These are phyloP conservation scores for Globisporangium carolinianum DNA, from an alignment of 352 stramenopile genomes.

Conservation along the genomic window DNA sequence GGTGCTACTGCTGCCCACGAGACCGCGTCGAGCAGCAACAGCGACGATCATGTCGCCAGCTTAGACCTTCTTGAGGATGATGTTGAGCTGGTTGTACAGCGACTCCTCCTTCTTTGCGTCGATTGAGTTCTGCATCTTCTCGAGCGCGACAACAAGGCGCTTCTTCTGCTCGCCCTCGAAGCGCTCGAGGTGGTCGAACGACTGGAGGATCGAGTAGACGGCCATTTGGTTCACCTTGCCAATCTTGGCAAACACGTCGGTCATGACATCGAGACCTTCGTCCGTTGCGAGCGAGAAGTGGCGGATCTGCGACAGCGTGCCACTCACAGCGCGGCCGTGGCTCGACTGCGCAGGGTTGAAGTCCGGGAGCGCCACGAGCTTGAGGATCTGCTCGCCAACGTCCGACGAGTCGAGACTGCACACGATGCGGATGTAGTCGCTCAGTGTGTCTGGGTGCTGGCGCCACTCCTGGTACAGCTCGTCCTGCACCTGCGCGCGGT, in stretches of 20 bases:
- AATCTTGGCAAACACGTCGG: constrained; percentile 64
- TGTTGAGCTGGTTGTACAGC: constrained; percentile 78
- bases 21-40: too few species aligned
- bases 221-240: constrained; percentile 85
- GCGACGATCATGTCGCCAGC: too few species aligned
- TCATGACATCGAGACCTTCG: constrained; percentile 67
- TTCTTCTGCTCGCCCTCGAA: constrained; percentile 55
- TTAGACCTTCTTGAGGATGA: constrained; percentile 80
- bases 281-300: constrained; percentile 69
- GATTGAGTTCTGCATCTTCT: constrained; percentile 60
- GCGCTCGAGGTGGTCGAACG: constrained; percentile 70
- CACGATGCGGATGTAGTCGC: constrained; percentile 77
- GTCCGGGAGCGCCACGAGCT: constrained; percentile 46
- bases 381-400: constrained; percentile 65
- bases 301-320: constrained; percentile 62
- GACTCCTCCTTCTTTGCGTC: constrained; percentile 52
- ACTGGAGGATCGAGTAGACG: constrained; percentile 69
- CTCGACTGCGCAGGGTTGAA: constrained; percentile 75
- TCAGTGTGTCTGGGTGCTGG: constrained; percentile 63
- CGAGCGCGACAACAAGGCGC: constrained; percentile 39
- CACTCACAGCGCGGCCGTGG: constrained; percentile 60
- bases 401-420: constrained; percentile 57
- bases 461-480: constrained; percentile 67
- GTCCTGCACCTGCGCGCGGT: constrained; percentile 55
- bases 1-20: too few species aligned